phyloP scores from a whole-genome alignment of 805 yeast genomes.

The Candida awuae region DNA sequence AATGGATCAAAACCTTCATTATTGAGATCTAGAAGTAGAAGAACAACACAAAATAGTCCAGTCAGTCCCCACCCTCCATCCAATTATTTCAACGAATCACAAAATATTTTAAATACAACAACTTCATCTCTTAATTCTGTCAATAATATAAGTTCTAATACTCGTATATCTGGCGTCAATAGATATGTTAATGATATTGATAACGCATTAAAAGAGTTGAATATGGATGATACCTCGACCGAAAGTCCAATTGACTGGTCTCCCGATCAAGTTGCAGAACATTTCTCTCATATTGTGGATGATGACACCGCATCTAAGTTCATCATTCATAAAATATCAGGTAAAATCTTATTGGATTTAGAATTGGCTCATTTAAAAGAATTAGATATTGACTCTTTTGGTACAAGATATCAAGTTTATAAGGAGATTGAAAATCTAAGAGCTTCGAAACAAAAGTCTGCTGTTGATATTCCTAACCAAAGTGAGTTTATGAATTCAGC shows the following conservation, averaged over 20 bases:
- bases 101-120: background rate
- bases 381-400: conserved; percentile 84
- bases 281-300: conserved; percentile 66
- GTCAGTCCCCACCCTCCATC: conserved; percentile 15
- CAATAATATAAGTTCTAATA: background rate
- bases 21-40: conserved; percentile 54
- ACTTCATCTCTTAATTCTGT: background rate
- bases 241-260: conserved; percentile 60
- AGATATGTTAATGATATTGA: conserved; percentile 64
- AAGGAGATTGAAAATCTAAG: conserved; percentile 76
- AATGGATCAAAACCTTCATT: conserved; percentile 30
- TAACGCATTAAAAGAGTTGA: conserved; percentile 59
- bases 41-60: conserved; percentile 29
- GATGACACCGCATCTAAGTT: conserved; percentile 68
- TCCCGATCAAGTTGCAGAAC: conserved; percentile 76
- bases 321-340: conserved; percentile 81
- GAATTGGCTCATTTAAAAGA: conserved; percentile 85
- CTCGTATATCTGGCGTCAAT: conserved; percentile 14
- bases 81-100: conserved; percentile 1
- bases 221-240: conserved; percentile 15
- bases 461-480: background rate
- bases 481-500: background rate
- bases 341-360: conserved; percentile 74
- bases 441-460: conserved; percentile 2
- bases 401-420: conserved; percentile 86